These are phyloP conservation scores for Phyllostachys edulis DNA, from an alignment of 176 grass and related monocot species.

Conservation along the genomic window DNA sequence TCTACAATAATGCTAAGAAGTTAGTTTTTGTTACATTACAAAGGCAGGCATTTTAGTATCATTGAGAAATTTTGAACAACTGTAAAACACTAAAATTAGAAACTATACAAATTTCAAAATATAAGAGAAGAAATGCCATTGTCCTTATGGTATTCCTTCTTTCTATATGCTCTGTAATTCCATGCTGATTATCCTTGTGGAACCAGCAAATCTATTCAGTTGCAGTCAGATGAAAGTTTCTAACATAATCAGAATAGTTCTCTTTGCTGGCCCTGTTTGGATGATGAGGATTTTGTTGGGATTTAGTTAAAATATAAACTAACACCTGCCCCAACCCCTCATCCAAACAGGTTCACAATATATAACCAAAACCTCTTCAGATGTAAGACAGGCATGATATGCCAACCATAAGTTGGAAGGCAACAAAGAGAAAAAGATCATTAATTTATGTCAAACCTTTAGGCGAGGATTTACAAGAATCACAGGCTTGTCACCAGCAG, in stretches of 20 bases:
- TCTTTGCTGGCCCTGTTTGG: background rate
- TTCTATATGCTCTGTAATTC: background rate
- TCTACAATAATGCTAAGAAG: background rate
- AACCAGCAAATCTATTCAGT: background rate
- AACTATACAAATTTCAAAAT: constrained; percentile 11
- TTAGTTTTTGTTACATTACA: constrained; percentile 4
- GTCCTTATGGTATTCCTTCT: background rate
- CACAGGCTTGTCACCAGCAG: constrained; percentile 82
- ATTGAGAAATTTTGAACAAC: background rate
- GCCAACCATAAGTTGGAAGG: background rate
- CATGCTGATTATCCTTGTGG: background rate
- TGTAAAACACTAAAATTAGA: background rate
- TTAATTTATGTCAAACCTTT: constrained; percentile 52
- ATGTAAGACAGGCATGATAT: background rate
- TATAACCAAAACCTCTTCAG: background rate
- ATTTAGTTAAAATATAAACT: background rate
- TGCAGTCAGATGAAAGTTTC: background rate
- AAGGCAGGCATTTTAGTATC: background rate
- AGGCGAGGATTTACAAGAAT: constrained; percentile 96
- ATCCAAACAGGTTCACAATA: background rate
- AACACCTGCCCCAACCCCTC: background rate
- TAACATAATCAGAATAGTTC: background rate
- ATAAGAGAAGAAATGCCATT: background rate
- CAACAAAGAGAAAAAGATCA: constrained; percentile 6
- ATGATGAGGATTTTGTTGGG: background rate